Evolutionary conservation across 2,329 filamentous ascomycete species (phyloP), one percentile per base, ranked within the genome.

Genomic region (Curvularia eragrostidis): DNA sequence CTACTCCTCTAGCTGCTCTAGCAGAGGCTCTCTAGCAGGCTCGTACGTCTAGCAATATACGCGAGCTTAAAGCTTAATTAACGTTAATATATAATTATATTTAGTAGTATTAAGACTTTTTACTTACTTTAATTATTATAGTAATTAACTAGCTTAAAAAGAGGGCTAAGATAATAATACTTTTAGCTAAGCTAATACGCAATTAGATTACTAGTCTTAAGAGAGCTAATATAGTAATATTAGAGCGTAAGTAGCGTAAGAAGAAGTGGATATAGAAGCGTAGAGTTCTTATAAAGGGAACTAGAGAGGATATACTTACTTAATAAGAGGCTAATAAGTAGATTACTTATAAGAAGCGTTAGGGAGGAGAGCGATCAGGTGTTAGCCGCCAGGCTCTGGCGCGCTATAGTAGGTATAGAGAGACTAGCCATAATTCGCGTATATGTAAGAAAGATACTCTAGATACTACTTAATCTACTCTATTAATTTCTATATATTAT

Each of bases 1-100:
- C 69, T 75, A 53, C 46, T n/a, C 57, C 23, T 26, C 12, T 24
- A 28, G 42, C 50, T 46, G 12, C n/a, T 44, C 41, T 38, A 1
- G 3, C 13, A 47, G 26, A 44, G n/a, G 49, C 38, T 41, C 21
- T 36, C 19, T 60, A 38, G 57, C 36, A 60, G 42, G 21, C 56
- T 26, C 18, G 39, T 48, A 58, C 56, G 18, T 50, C 38, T 18
- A 52, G 56, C 50, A 59, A 62, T 41, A 15, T 38, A 52, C 38
- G 39, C 18, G 28, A 52, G 39, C 49, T 52, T 43, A 28, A 52
- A 19, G 24, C 49, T 44, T 30, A 52, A 44, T 52, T 21, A 44
- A 52, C 18, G 6, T 12, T 52, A 32, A 38, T 39, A 54, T 24
- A 44, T 54, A 32, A 49, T 38, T 21, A 32, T n/a, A 28, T 49